phyloP scores from a whole-genome alignment of 495 filamentous ascomycete species.

The Xylaria bambusicola region DNA sequence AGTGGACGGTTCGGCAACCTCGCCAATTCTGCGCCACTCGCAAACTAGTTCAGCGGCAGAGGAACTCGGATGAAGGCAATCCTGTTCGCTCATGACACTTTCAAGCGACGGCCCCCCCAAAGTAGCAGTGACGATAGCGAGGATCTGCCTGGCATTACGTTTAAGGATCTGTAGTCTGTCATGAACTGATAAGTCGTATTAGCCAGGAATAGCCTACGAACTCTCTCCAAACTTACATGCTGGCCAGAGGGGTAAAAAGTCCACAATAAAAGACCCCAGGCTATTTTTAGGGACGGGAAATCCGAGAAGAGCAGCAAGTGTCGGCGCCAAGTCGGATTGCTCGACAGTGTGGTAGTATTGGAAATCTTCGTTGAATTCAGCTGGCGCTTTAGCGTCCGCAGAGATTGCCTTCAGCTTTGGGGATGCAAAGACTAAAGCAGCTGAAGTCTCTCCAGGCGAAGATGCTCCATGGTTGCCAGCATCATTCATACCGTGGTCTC shows the following conservation, averaged over 20 bases:
- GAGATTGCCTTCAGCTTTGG: conserved; percentile 70
- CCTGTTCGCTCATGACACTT: conserved; percentile 25
- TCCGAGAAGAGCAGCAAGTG: conserved; percentile 82
- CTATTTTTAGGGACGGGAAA: conserved; percentile 93
- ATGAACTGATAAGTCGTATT: conserved; percentile 37
- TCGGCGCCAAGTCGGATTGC: conserved; percentile 91
- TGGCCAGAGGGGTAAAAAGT: conserved; percentile 75
- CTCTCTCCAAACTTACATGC: conserved; percentile 45
- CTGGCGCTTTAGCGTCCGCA: conserved; percentile 44
- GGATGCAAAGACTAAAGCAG: conserved; percentile 88
- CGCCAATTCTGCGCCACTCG: conserved; percentile 55
- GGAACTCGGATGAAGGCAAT: conserved; percentile 48
- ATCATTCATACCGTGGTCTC: conserved; percentile 99
- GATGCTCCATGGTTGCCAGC: conserved; percentile 97
- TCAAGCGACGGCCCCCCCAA: conserved; percentile 62
- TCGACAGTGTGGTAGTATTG: conserved; percentile 82
- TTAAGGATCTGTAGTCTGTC: conserved; percentile 67
- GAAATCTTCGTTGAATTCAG: conserved; percentile 58
- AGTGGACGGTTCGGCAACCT: conserved; percentile 22
- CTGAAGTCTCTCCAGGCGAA: conserved; percentile 86
- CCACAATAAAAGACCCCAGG: conserved; percentile 80
- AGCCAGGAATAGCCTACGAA: conserved; percentile 13
- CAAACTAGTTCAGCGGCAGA: conserved; percentile 66
- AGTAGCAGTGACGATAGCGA: conserved; percentile 68
- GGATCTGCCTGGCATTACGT: conserved; percentile 77